These are phyloP conservation scores for Tricholoma hemisulphureum DNA, from an alignment of 768 basidiomycete species.

Conservation along the genomic window DNA sequence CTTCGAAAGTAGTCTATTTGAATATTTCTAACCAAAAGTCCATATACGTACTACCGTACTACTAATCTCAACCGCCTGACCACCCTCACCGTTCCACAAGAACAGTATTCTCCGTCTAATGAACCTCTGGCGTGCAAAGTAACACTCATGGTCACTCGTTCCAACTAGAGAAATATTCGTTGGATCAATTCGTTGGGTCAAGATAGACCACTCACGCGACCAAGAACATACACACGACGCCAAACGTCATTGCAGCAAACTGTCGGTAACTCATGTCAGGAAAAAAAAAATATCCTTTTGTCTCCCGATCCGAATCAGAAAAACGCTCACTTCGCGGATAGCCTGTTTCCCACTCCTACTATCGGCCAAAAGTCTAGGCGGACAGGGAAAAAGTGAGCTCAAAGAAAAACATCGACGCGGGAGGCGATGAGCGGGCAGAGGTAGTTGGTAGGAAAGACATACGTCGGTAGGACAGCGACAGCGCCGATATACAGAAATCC, in stretches of 20 bases:
- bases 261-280: conserved; percentile 32
- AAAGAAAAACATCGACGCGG: neutral
- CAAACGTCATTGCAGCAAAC: conserved; percentile 91
- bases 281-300: neutral
- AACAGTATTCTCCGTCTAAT: neutral
- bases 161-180: conserved; percentile 48
- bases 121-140: neutral
- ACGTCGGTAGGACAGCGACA: conserved; percentile 90
- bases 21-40: no score
- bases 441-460: conserved; percentile 32
- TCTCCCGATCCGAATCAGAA: conserved; percentile 4
- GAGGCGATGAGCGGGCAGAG: neutral
- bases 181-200: neutral
- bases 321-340: conserved; percentile 73
- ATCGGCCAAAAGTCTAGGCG: conserved; percentile 68
- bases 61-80: neutral
- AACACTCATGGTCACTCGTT: conserved; percentile 50
- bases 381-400: conserved; percentile 13
- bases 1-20: neutral
- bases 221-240: conserved; percentile 87
- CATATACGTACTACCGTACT: neutral
- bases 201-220: conserved; percentile 69
- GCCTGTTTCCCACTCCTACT: conserved; percentile 87
- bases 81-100: no score
- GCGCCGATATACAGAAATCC: conserved; percentile 94